Percentiles rank a stretch among this genome's conserved stretches.
phyloP scores from a whole-genome alignment of 768 basidiomycete genomes.

The Rhodotorula taiwanensis region DNA sequence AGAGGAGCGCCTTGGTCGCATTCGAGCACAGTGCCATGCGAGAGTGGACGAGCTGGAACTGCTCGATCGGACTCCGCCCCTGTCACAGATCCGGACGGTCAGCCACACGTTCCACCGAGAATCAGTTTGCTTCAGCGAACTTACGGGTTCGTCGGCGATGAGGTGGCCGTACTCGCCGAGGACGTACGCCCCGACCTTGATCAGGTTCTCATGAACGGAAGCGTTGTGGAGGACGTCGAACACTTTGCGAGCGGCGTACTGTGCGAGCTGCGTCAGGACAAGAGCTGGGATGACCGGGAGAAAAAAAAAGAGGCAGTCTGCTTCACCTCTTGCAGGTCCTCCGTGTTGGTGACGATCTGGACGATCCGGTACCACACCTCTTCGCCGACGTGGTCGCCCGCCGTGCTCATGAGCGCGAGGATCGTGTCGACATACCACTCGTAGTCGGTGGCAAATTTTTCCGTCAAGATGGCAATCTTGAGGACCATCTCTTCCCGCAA shows the following conservation, averaged over 20 bases:
- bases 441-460: conserved; percentile 81
- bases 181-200: conserved; percentile 95
- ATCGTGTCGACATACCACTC: conserved; percentile 86
- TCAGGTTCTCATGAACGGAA: conserved; percentile 65
- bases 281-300: neutral
- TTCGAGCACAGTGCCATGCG: conserved; percentile 93
- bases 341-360: conserved; percentile 93
- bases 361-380: conserved; percentile 99
- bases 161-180: conserved; percentile 97
- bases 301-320: neutral
- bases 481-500: conserved; percentile 97
- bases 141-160: conserved; percentile 88
- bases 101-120: too few relatives aligned
- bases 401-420: conserved; percentile 86
- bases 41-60: conserved; percentile 83
- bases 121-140: neutral
- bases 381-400: conserved; percentile 97
- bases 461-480: conserved; percentile 97
- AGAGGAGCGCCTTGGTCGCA: conserved; percentile 78
- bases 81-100: too few relatives aligned
- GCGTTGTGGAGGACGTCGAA: conserved; percentile 77
- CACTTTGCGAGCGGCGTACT: conserved; percentile 83
- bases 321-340: conserved; percentile 75
- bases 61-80: conserved; percentile 73
- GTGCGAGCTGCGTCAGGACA: neutral